Percentiles rank a stretch among this genome's conserved stretches.
These are phyloP conservation scores for Aspergillus phoenicis DNA, from an alignment of 2,329 filamentous ascomycete genomes.

Conservation along the genomic window DNA sequence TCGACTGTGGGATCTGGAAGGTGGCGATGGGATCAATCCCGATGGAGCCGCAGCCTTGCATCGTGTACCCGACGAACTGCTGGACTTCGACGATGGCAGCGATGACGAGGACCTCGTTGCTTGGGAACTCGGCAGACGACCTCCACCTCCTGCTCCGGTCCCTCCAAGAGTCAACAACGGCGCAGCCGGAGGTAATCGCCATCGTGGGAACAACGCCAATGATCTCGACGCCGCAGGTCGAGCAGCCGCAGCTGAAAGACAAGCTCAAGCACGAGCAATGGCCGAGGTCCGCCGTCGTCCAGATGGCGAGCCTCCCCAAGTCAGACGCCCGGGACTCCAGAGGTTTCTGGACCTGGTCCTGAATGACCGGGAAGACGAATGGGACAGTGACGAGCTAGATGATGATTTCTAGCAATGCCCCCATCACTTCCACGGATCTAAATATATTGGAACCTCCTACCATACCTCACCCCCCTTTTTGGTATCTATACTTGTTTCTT, in stretches of 20 bases:
- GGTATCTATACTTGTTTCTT: neutral
- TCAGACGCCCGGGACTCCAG: constrained; percentile 45
- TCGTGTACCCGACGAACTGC: constrained; percentile 42
- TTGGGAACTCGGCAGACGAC: constrained; percentile 32
- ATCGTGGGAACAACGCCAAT: constrained; percentile 29
- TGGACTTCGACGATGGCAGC: constrained; percentile 40
- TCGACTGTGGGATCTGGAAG: constrained; percentile 86
- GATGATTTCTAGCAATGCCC: constrained; percentile 34
- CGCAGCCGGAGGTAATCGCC: constrained; percentile 31
- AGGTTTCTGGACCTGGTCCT: constrained; percentile 56
- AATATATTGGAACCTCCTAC: neutral
- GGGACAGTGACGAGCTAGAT: constrained; percentile 62
- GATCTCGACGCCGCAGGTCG: constrained; percentile 37
- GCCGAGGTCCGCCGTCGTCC: constrained; percentile 38
- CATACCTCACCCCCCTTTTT: too few relatives aligned
- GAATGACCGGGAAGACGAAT: constrained; percentile 60
- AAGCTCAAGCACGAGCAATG: constrained; percentile 43
- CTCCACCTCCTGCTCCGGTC: constrained; percentile 45
- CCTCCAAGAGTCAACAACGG: constrained; percentile 39
- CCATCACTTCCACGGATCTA: neutral
- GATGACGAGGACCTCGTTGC: constrained; percentile 33
- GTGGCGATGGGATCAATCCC: constrained; percentile 64
- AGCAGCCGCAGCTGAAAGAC: constrained; percentile 41
- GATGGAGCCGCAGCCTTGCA: constrained; percentile 45
- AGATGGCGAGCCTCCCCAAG: constrained; percentile 24